Evolutionary conservation across 257 asterid genomes (phyloP), one percentile per base, ranked within the genome.

Genomic region (Scutellaria barbata): DNA sequence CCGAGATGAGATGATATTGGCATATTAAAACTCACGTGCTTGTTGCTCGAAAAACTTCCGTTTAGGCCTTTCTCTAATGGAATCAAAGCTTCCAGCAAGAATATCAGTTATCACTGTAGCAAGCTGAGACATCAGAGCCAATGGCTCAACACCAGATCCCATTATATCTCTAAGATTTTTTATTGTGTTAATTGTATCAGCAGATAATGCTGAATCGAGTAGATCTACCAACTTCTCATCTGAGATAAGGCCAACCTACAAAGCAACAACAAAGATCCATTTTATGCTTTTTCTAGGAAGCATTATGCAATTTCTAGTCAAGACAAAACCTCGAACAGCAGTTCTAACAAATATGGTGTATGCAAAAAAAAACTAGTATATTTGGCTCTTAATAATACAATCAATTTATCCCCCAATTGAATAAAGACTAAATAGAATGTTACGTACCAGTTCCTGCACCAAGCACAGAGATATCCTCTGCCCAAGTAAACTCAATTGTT

Each of bases 181-280:
- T 81, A 94, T 96, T 5, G 99, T 91, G 77, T 89, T 91, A n/a
- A 89, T 92, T 8, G 97, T 89, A 83, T 94, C 96, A 6, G 99
- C 97, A 71, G 96, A 89, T 83, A 94, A 84, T 16, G 99, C 98
- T 71, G 88, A 85, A 80, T 94, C 99, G 60, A 94, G 99, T 46
- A 91, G 84, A 84, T 91, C 96, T 52, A 94, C 92, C 74, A 94
- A 80, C 79, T 89, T 94, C 81, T 94, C 99, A 66, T 94, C 98
- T 1, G 97, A 88, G 58, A 91, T 83, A 63, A 91, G 96, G 58
- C 99, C 99, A 69, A 81, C 89, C 99, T 94, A 84, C 40, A 58
- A 53, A 57, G 40, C 25, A 75, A 72, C 14, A 3, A 61, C 46
- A 47, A 40, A 16, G 20, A 11, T 51, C 30, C 22, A 41, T 51